A percentile compares a stretch with the other conserved stretches of the same genome.
phyloP scores from a whole-genome alignment of 768 basidiomycete genomes.

The Mycena capillaripes region DNA sequence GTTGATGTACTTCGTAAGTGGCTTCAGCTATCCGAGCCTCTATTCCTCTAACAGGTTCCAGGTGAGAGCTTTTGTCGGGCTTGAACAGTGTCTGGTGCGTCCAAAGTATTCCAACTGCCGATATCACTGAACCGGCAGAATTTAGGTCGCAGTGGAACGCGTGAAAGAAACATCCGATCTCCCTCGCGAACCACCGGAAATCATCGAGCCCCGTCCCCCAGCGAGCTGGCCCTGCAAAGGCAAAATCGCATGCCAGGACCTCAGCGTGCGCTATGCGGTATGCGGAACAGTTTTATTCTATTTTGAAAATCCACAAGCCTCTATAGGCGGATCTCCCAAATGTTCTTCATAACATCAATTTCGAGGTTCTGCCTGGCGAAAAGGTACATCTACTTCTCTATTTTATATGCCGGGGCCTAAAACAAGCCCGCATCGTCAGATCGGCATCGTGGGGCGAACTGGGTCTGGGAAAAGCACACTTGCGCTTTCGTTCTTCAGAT shows the following conservation, averaged over 20 bases:
- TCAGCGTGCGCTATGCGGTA: constrained; percentile 84
- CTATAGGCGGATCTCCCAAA: constrained; percentile 85
- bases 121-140: background rate
- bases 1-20: constrained; percentile 28
- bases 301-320: background rate
- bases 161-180: constrained; percentile 93
- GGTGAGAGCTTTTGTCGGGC: constrained; percentile 85
- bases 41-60: constrained; percentile 27
- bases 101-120: background rate
- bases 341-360: constrained; percentile 73
- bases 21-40: background rate
- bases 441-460: constrained; percentile 50
- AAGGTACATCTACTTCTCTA: constrained; percentile 15
- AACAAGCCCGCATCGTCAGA: background rate
- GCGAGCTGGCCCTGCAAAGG: constrained; percentile 85
- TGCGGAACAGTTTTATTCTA: constrained; percentile 41
- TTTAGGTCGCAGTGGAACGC: constrained; percentile 67
- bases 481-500: constrained; percentile 88
- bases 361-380: constrained; percentile 27
- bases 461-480: constrained; percentile 87
- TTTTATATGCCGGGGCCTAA: background rate
- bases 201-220: constrained; percentile 85
- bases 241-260: constrained; percentile 75
- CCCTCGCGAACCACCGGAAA: constrained; percentile 82
- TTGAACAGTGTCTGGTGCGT: constrained; percentile 95